Evolutionary conservation across 306 rosid genomes (phyloP).

Genomic region (Comarum palustre): DNA sequence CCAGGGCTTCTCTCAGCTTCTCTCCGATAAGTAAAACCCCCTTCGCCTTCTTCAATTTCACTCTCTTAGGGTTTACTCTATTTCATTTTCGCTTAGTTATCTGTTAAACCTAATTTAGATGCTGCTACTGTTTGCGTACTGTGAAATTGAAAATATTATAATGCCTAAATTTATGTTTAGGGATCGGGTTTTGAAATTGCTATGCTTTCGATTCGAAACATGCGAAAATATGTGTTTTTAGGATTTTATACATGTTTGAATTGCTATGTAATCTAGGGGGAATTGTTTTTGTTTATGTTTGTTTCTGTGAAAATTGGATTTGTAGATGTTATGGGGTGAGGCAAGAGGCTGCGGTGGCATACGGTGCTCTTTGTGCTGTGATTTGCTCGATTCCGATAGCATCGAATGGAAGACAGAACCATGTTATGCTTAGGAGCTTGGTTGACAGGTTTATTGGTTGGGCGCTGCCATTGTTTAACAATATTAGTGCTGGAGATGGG

Average conservation of each 20-base stretch:
- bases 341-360: constrained; percentile 66
- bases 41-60: not conserved
- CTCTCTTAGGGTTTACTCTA: not conserved
- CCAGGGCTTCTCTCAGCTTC: constrained; percentile 81
- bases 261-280: not conserved
- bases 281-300: constrained; percentile 16
- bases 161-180: not conserved
- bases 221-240: not conserved
- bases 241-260: not conserved
- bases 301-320: constrained; percentile 7
- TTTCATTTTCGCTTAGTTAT: not conserved
- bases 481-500: constrained; percentile 48
- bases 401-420: constrained; percentile 71
- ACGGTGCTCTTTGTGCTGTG: constrained; percentile 79
- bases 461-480: constrained; percentile 81
- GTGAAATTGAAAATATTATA: not conserved
- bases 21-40: constrained; percentile 62
- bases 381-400: constrained; percentile 56
- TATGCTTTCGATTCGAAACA: too few species aligned
- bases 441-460: constrained; percentile 85
- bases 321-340: constrained; percentile 67
- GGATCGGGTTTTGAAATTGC: too few species aligned
- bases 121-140: constrained; percentile 1
- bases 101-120: not conserved
- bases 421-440: constrained; percentile 58